Evolutionary conservation across 345 rosid species (phyloP), one percentile per base, ranked within the genome.

Genomic region (Noccaea caerulescens): DNA sequence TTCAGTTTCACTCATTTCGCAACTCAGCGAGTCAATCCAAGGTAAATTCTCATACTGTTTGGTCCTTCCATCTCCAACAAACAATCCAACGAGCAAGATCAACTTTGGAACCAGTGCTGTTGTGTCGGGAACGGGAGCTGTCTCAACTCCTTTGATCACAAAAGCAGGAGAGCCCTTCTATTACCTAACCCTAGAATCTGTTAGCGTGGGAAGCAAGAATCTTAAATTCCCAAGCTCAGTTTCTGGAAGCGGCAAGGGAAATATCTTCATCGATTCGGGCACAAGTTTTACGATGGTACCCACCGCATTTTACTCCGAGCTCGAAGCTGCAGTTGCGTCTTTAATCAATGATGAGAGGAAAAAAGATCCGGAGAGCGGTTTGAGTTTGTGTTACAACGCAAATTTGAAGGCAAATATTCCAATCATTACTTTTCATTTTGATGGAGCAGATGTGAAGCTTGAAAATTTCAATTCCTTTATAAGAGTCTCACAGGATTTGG

Each of bases 231-330:
- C 41, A n/a, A 6, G 4, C 12, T 57, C 63, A 0, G 30, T 11
- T 8, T 37, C 23, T 25, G 77, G 62, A 68, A 9, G 20, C 1
- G 2, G 33, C 0, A 50, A 75, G n/a, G 88, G 86, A 2, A 84
- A 85, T 68, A 81, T 83, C 23, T 72, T 87, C 57, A 76, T 85
- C 8, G 93, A 89, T 42, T 87, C 89, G 0, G 89, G 93, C 1
- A 84, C 87, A 10, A 84, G 89, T 3, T 46, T 80, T 10, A 89
- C 93, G 1, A 0, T 82, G 2, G 23, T 83, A 2, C 84, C 88
- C 0, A 11, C 7, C 1, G 67, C 25, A 0, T 78, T 80, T 33
- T 77, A 68, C 66, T 8, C 47, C 1, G 7, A 79, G 23, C 8
- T 86, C 49, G 59, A 47, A 10, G 8, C 75, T 3, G 80, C 81